Percentiles rank a stretch among this genome's conserved stretches.
These are phyloP conservation scores for Boletus reticuloceps DNA, from an alignment of 768 basidiomycete species.

Conservation along the genomic window DNA sequence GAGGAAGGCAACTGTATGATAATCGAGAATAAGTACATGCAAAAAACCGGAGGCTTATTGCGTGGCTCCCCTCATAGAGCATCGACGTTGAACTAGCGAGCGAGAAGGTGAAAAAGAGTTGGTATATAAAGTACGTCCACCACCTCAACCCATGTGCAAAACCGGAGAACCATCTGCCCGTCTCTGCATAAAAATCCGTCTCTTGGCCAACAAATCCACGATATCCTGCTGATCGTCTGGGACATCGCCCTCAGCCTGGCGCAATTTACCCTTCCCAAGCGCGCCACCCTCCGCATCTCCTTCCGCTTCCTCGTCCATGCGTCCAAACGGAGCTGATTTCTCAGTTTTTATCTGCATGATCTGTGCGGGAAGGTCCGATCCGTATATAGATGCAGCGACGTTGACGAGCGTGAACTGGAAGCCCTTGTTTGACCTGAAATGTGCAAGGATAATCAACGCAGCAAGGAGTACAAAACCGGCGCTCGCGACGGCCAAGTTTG, in stretches of 20 bases:
- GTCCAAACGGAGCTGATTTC: not conserved
- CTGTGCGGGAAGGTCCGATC: constrained; percentile 23
- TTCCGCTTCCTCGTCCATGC: not conserved
- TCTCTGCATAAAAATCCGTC: constrained; percentile 13
- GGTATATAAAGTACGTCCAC: no score
- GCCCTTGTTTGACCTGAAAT: constrained; percentile 25
- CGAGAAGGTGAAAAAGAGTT: no score
- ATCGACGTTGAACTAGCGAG: no score
- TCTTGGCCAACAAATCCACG: constrained; percentile 3
- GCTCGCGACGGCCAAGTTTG: constrained; percentile 24
- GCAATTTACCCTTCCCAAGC: not conserved
- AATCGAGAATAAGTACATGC: no score
- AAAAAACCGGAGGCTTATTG: no score
- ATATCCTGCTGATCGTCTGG: not conserved
- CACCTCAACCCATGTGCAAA: constrained; percentile 16
- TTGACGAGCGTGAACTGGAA: constrained; percentile 23
- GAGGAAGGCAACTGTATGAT: no score
- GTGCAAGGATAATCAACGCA: constrained; percentile 15
- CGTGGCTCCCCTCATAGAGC: no score
- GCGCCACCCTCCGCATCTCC: not conserved
- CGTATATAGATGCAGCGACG: constrained; percentile 20
- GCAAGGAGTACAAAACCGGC: constrained; percentile 24
- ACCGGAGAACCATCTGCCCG: constrained; percentile 18
- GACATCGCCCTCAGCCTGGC: not conserved
- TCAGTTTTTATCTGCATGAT: constrained; percentile 4